Percentiles rank a stretch among this genome's conserved stretches.
Evolutionary conservation across 257 asterid genomes (phyloP).

Genomic region (Penstemon davidsonii): DNA sequence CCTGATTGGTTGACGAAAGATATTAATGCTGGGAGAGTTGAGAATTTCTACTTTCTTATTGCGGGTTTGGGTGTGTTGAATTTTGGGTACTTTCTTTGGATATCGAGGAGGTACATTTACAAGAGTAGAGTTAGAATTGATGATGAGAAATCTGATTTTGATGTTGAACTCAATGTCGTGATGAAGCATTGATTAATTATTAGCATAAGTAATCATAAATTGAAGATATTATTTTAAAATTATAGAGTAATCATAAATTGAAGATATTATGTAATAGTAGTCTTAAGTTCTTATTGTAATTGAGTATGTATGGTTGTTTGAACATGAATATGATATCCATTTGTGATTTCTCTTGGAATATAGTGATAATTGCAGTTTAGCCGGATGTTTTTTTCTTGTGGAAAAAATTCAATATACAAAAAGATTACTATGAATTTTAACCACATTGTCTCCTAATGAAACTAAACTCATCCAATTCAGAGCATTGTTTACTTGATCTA

Average conservation of each 20-base stretch:
- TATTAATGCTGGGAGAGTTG: constrained; percentile 59
- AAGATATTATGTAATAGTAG: neutral
- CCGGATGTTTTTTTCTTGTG: too few relatives aligned
- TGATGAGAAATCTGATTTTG: constrained; percentile 31
- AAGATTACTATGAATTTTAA: too few relatives aligned
- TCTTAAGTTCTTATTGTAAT: constrained; percentile 12
- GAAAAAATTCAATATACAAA: too few relatives aligned
- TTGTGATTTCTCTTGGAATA: neutral
- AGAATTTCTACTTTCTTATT: constrained; percentile 60
- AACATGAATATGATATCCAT: neutral
- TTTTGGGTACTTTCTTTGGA: constrained; percentile 50
- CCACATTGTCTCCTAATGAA: too few relatives aligned
- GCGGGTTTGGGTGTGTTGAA: constrained; percentile 73
- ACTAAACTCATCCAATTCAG: too few relatives aligned
- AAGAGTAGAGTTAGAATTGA: constrained; percentile 46
- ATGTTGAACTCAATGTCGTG: constrained; percentile 46
- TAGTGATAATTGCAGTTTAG: too few relatives aligned
- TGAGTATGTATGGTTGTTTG: neutral
- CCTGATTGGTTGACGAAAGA: constrained; percentile 83
- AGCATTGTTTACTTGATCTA: too few relatives aligned
- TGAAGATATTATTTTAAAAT: neutral
- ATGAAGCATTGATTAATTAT: constrained; percentile 20
- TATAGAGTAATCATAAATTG: neutral
- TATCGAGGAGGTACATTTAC: constrained; percentile 57
- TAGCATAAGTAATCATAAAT: neutral